These are phyloP conservation scores for Hirschfeldia incana DNA, from an alignment of 345 rosid species.

Conservation along the genomic window DNA sequence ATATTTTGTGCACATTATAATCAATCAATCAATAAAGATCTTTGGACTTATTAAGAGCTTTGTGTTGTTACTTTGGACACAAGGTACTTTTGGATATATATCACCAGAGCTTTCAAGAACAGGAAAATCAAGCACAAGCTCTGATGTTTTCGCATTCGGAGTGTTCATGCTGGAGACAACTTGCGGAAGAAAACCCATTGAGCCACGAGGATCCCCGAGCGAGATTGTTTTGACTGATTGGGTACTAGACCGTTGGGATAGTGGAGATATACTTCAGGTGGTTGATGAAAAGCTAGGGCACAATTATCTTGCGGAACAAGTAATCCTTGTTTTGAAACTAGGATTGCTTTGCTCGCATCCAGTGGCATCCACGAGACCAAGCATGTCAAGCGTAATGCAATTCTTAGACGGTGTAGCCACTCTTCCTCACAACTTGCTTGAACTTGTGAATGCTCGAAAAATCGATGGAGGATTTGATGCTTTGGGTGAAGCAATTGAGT, in stretches of 20 bases:
- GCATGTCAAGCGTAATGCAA: constrained; percentile 32
- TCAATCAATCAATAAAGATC: not conserved
- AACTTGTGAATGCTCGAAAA: constrained; percentile 19
- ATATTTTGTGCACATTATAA: not conserved
- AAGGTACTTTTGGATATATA: constrained; percentile 76
- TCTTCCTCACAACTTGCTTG: constrained; percentile 31
- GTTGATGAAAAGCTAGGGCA: constrained; percentile 30
- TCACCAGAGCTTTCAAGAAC: constrained; percentile 75
- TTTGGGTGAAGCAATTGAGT: constrained; percentile 16
- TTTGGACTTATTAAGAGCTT: not conserved
- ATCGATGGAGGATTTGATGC: constrained; percentile 18
- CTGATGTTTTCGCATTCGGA: constrained; percentile 73
- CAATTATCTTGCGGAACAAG: constrained; percentile 28
- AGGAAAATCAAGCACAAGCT: constrained; percentile 61
- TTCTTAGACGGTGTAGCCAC: constrained; percentile 31
- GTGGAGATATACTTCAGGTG: constrained; percentile 24
- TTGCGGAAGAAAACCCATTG: constrained; percentile 55
- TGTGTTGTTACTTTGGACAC: constrained; percentile 24
- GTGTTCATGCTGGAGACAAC: constrained; percentile 67
- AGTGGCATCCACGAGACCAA: constrained; percentile 46
- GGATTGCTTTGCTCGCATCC: constrained; percentile 38
- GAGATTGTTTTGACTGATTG: constrained; percentile 26
- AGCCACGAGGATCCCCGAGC: constrained; percentile 19
- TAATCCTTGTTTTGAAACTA: constrained; percentile 29
- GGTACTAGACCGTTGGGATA: constrained; percentile 30